These are phyloP conservation scores for Ascochyta pisi DNA, from an alignment of 2,329 filamentous ascomycete species.

Conservation along the genomic window DNA sequence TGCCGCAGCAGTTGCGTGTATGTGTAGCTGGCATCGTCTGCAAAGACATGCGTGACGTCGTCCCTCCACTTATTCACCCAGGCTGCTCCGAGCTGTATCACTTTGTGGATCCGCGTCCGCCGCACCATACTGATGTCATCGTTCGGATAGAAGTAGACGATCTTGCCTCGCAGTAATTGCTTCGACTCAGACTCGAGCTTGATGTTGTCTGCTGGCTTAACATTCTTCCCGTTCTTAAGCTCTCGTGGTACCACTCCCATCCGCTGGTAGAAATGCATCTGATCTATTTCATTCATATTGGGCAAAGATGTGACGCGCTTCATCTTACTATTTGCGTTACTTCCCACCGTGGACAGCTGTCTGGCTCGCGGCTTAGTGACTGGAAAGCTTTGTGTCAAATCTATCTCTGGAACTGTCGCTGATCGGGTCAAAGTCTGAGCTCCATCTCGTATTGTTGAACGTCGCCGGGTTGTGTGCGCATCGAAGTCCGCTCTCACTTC, in stretches of 20 bases:
- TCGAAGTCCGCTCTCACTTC: conserved; percentile 38
- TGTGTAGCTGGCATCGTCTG: conserved; percentile 69
- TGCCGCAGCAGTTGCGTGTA: conserved; percentile 69
- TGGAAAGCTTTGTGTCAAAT: conserved; percentile 24
- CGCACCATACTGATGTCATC: conserved; percentile 73
- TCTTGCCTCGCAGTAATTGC: conserved; percentile 44
- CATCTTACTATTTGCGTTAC: conserved; percentile 15
- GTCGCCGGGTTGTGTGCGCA: conserved; percentile 27
- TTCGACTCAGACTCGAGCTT: conserved; percentile 40
- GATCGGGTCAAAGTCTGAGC: conserved; percentile 21
- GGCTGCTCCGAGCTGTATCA: conserved; percentile 67
- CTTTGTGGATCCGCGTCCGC: conserved; percentile 74
- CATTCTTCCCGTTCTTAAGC: conserved; percentile 37
- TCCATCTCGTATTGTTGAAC: conserved; percentile 15
- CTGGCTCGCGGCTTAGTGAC: conserved; percentile 13
- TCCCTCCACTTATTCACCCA: conserved; percentile 68
- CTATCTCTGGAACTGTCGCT: conserved; percentile 27
- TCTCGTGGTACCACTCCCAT: conserved; percentile 41
- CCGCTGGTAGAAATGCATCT: conserved; percentile 37
- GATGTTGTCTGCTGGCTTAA: conserved; percentile 40
- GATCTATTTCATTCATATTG: conserved; percentile 19
- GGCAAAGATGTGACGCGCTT: conserved; percentile 36
- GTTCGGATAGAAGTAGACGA: conserved; percentile 75
- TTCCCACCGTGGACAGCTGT: not conserved
- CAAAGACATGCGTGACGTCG: conserved; percentile 77